Base-by-base conservation (phyloP, 768 basidiomycete species). In the Melanogaster broomeanus region DNA sequence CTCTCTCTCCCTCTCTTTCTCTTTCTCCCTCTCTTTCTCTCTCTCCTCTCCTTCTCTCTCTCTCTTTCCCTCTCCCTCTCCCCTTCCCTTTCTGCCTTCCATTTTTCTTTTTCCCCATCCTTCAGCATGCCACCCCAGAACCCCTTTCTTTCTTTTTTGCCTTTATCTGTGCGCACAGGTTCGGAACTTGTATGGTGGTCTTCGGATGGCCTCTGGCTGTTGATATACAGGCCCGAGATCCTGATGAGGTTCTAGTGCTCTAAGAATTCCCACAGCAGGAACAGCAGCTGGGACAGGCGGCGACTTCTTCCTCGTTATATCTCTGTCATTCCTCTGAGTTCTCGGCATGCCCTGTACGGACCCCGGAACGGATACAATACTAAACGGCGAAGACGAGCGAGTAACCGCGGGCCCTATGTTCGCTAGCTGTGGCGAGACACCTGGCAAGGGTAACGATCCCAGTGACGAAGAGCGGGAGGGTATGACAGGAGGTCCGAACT, bases 191-290 rank as follows among this genome's bases (percentile, higher is more conserved):
- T 51, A 28, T 64, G 62, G n/a, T 68, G 57, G 47, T 68, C 75
- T 13, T 74, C 63, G 45, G 67, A 60, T 0, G 50, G 28, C n/a
- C 16, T 74, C 65, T 24, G 66, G 61, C 3, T 63, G 58, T 18
- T 56, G 38, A 3, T 52, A 55, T 7, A 35, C 12, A 1, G 50
- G 44, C 12, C 50, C 51, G 1, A 52, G 33, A 18, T 74, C 64
- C 45, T 63, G 53, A 52, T 70, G 75, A 0, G 88, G 85, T 49
- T 90, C 87, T 15, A 90, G 72, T 3, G 88, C 76, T 41, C 73
- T 74, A 49, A 88, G 71, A 40, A 87, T 84, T 18, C 78, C 80
- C 13, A 85, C 64, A 0, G 82, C 80, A 6, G 72, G 59, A 10
- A 62, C 59, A 10, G 69, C 73, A 2, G 71, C 66, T 46, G 65